Evolutionary conservation across 1,284 basidiomycete genomes (phyloP).

Genomic region (Thecaphora thlaspeos): DNA sequence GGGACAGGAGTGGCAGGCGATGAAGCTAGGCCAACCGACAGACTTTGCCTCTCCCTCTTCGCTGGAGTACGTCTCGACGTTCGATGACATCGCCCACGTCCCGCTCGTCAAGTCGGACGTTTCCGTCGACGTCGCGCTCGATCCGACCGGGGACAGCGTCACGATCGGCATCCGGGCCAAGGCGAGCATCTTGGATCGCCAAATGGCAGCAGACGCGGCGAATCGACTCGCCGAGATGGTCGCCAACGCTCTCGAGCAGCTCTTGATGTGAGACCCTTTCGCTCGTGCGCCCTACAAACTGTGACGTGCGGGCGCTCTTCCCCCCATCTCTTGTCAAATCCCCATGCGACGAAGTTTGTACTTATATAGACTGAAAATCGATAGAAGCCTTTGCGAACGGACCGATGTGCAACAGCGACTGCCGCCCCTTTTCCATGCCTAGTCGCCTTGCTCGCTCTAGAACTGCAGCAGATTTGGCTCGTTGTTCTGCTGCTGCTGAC

Average conservation of each 20-base stretch:
- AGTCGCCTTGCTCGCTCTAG: neutral
- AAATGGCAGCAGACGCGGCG: constrained; percentile 1
- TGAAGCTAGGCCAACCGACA: constrained; percentile 23
- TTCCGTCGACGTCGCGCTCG: constrained; percentile 17
- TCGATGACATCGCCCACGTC: constrained; percentile 1
- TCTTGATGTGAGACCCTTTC: too few relatives aligned
- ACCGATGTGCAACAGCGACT: too few relatives aligned
- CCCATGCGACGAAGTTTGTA: too few relatives aligned
- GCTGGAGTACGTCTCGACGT: too few relatives aligned
- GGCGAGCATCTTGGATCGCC: neutral
- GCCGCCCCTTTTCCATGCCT: neutral
- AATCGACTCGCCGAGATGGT: constrained; percentile 1
- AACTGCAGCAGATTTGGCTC: constrained; percentile 25
- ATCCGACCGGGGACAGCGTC: neutral
- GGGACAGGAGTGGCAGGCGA: neutral
- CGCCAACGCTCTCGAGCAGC: constrained; percentile 3
- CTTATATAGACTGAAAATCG: too few relatives aligned
- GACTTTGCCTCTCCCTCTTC: neutral
- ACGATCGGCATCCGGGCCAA: constrained; percentile 22
- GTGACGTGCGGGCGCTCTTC: too few relatives aligned
- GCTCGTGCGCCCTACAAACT: too few relatives aligned
- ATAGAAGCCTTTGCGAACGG: too few relatives aligned
- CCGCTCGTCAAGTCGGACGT: constrained; percentile 19
- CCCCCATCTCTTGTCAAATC: too few relatives aligned
- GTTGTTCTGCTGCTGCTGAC: constrained; percentile 2